Base-by-base conservation (phyloP, 176 grass and related monocot species). In the Avena eriantha region DNA sequence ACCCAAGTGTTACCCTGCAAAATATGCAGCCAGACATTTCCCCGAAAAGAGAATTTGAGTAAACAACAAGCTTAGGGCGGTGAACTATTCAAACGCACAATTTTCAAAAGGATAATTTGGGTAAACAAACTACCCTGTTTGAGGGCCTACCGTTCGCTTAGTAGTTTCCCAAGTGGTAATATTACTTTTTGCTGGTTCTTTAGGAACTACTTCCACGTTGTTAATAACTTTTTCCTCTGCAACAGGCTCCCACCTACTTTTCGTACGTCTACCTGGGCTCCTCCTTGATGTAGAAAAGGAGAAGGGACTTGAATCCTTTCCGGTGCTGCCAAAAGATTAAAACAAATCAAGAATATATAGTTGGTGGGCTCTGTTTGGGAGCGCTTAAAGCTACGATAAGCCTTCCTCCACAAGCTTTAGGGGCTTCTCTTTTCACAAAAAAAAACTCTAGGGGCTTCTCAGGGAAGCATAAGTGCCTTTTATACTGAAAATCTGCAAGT, bases 181-280 rank as follows among this genome's bases (percentile, higher is more conserved):
- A 77, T 39, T 71, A 71, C 47, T 80, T 46, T 87, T 92, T 73
- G 67, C 53, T 41, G 68, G 79, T 81, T 83, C 78, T 77, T 76
- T 92, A 22, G 55, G 46, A 87, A 73, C 2, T 31, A 64, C 22
- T 83, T 93, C 90, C 36, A 81, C 79, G 43, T 89, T 90, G 55
- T 91, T 90, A 71, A 58, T 14, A 78, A 88, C 58, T 7, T 82
- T 93, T 86, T 86, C 91, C 24, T 90, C 91, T 67, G 84, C 81
- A 79, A 90, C 88, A 77, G 93, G 93, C 51, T 95, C 93, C 95
- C 95, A 98, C 71, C 96, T 90, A 86, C 93, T 98, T 93, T 95
- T 95, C 0, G 7, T 45, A 55, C 93, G 83, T 84, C 89, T 91
- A 83, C 78, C 82, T 57, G 87, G 81, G 72, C 79, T 90, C 74